Evolutionary conservation across 345 rosid genomes (phyloP).

Genomic region (Reutealis trisperma): DNA sequence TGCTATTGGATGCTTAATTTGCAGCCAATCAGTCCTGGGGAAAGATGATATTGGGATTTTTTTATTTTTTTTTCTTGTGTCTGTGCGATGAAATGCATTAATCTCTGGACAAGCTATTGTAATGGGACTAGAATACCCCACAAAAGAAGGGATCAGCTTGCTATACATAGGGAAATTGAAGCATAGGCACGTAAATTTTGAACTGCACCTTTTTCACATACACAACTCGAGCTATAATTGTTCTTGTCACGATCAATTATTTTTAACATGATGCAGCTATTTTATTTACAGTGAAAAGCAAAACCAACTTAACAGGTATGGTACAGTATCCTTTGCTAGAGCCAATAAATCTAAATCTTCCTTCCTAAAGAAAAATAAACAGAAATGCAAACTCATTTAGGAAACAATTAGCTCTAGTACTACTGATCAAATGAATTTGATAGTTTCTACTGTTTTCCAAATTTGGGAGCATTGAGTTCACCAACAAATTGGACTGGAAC

Average conservation of each 20-base stretch:
- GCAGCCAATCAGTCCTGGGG: too few relatives aligned
- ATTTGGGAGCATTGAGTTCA: background rate
- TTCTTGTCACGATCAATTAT: background rate
- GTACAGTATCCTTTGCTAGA: background rate
- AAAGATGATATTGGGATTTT: too few relatives aligned
- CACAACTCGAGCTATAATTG: background rate
- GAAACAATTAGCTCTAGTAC: background rate
- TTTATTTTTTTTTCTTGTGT: too few relatives aligned
- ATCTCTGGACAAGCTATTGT: too few relatives aligned
- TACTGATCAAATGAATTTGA: background rate
- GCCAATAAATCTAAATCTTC: background rate
- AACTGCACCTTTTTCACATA: background rate
- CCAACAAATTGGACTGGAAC: background rate
- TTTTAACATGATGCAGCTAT: background rate
- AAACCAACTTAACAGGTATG: background rate
- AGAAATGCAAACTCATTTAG: slow-evolving; percentile 24
- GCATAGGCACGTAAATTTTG: background rate
- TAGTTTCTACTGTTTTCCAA: background rate
- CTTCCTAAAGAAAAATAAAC: slow-evolving; percentile 1
- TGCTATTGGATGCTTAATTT: too few relatives aligned
- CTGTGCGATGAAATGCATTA: too few relatives aligned
- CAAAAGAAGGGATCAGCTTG: too few relatives aligned
- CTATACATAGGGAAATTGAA: too few relatives aligned
- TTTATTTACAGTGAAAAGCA: background rate
- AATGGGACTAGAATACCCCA: too few relatives aligned